phyloP scores from a whole-genome alignment of 306 rosid species.

The Crotalaria pallida region DNA sequence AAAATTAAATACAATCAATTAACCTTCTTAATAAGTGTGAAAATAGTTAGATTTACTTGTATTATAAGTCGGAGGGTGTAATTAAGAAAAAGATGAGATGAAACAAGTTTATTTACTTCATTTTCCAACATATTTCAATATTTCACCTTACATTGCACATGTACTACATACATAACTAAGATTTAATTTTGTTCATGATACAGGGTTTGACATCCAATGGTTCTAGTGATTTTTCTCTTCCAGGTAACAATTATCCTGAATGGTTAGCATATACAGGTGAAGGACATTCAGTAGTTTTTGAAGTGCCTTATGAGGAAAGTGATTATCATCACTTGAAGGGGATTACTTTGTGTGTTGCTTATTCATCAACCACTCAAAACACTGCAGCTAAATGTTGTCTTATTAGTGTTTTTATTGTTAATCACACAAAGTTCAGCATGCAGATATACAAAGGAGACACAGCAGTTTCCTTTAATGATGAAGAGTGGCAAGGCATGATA shows the following conservation, averaged over 20 bases:
- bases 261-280: not conserved
- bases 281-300: not conserved
- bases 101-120: too few species aligned
- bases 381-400: not conserved
- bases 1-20: too few species aligned
- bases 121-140: too few species aligned
- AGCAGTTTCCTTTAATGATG: slow-evolving; percentile 19
- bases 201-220: not conserved
- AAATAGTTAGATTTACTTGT: too few species aligned
- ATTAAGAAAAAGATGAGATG: too few species aligned
- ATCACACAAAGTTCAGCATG: not conserved
- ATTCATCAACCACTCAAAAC: not conserved
- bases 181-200: not conserved
- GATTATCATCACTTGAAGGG: not conserved
- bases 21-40: too few species aligned
- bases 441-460: too few species aligned
- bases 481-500: slow-evolving; percentile 5
- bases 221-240: not conserved
- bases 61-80: too few species aligned
- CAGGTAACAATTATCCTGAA: slow-evolving; percentile 6
- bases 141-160: too few species aligned
- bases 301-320: not conserved
- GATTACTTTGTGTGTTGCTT: slow-evolving; percentile 9
- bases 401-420: not conserved
- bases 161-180: not conserved